Evolutionary conservation across 768 basidiomycete species (phyloP).

Genomic region (Boletellus emodensis): DNA sequence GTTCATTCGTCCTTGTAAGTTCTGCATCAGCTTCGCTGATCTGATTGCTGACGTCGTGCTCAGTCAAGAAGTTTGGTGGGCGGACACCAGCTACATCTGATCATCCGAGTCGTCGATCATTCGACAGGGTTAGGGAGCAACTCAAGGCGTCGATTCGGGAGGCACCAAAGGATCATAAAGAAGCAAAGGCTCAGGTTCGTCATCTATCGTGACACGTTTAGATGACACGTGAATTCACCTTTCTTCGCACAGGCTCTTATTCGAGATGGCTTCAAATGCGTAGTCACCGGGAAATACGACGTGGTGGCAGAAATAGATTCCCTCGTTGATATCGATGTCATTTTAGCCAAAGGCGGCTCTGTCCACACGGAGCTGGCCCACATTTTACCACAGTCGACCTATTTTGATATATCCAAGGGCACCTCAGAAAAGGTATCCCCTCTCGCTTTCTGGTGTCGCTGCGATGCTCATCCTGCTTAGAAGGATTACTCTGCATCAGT

Average conservation of each 20-base stretch:
- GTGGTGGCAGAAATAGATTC: too few relatives aligned
- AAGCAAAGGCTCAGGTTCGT: background rate
- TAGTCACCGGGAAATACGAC: background rate
- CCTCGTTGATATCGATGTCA: too few relatives aligned
- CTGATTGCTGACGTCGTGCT: background rate
- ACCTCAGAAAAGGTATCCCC: too few relatives aligned
- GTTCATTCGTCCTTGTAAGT: too few relatives aligned
- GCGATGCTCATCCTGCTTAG: background rate
- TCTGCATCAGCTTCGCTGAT: background rate
- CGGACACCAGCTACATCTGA: background rate
- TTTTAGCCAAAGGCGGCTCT: too few relatives aligned
- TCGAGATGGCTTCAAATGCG: background rate
- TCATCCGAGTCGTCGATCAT: background rate
- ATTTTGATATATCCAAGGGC: background rate
- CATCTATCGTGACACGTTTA: too few relatives aligned
- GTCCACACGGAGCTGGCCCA: background rate
- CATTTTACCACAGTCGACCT: background rate
- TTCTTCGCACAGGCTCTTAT: background rate
- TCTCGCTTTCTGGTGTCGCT: too few relatives aligned
- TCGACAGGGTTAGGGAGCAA: background rate
- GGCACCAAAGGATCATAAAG: background rate
- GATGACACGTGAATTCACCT: background rate
- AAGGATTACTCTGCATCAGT: conserved; percentile 1
- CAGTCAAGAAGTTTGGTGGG: background rate
- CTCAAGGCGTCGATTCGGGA: too few relatives aligned